Conservation (phyloP, 2,329 filamentous ascomycete species). For the Apiospora arundinis region DNA sequence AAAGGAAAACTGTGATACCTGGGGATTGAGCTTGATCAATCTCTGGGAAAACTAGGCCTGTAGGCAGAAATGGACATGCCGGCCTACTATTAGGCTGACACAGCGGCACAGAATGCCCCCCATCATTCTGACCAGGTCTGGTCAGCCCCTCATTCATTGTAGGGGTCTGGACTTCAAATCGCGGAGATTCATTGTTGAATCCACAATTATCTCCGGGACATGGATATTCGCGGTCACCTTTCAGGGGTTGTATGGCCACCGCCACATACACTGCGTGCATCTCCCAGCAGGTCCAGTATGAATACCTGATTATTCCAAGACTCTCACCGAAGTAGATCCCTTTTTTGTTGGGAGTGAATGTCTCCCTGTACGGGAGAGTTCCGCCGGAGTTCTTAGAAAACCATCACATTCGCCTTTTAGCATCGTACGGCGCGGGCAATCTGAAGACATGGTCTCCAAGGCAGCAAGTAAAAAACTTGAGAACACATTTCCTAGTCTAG, state of each 20-base stretch:
- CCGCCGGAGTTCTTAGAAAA: too few relatives aligned
- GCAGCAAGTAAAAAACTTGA: too few relatives aligned
- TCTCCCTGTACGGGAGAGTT: too few relatives aligned
- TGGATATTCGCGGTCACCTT: neutral
- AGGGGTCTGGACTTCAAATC: neutral
- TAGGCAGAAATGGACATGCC: too few relatives aligned
- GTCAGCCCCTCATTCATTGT: neutral
- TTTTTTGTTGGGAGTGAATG: too few relatives aligned
- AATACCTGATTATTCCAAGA: too few relatives aligned
- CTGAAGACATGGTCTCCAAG: too few relatives aligned
- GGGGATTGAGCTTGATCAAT: neutral
- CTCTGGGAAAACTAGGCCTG: neutral
- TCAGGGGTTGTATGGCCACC: neutral
- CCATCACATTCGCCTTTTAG: too few relatives aligned
- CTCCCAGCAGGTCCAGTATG: neutral
- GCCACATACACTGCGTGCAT: neutral
- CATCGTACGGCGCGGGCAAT: too few relatives aligned
- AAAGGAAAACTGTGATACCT: neutral
- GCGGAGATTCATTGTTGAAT: neutral
- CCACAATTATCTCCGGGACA: slow-evolving; percentile 7
- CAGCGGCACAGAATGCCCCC: neutral
- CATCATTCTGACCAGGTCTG: too few relatives aligned
- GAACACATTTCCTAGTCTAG: too few relatives aligned
- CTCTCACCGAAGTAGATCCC: too few relatives aligned
- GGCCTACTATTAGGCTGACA: neutral